phyloP scores from a whole-genome alignment of 345 rosid species.

The Dipteronia sinensis region DNA sequence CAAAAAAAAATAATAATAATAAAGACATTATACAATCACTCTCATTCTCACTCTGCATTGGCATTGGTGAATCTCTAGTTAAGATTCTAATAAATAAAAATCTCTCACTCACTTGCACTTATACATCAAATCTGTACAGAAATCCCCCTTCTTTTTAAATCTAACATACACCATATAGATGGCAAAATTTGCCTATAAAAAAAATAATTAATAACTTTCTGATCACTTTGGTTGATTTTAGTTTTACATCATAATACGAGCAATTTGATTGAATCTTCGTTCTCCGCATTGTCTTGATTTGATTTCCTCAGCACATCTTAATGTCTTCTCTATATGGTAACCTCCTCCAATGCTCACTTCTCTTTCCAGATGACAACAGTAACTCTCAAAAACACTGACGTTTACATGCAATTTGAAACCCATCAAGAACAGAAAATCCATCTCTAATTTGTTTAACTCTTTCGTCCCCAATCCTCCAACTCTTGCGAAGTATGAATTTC shows the following conservation, averaged over 20 bases:
- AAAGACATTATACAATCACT: no score
- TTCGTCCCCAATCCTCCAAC: constrained; percentile 76
- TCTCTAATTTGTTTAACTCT: constrained; percentile 75
- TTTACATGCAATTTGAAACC: constrained; percentile 88
- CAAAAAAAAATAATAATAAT: no score
- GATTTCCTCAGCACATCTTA: constrained; percentile 85
- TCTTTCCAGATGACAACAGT: constrained; percentile 83
- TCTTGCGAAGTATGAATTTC: constrained; percentile 76
- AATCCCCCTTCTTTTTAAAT: neutral
- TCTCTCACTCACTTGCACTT: neutral
- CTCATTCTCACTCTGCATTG: neutral
- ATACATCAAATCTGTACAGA: constrained; percentile 30
- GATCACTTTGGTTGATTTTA: no score
- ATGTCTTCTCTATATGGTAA: constrained; percentile 76
- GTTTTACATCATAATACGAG: constrained; percentile 59
- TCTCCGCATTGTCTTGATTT: constrained; percentile 58
- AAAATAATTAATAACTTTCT: neutral
- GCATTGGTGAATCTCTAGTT: neutral
- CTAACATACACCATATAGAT: neutral
- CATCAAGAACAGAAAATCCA: constrained; percentile 84
- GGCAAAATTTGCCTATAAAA: constrained; percentile 2
- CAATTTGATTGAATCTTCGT: constrained; percentile 48
- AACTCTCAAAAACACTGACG: constrained; percentile 88
- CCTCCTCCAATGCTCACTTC: constrained; percentile 92
- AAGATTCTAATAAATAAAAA: constrained; percentile 18